phyloP scores from a whole-genome alignment of 1,284 basidiomycete species.

The Fomitopsis schrenkii region DNA sequence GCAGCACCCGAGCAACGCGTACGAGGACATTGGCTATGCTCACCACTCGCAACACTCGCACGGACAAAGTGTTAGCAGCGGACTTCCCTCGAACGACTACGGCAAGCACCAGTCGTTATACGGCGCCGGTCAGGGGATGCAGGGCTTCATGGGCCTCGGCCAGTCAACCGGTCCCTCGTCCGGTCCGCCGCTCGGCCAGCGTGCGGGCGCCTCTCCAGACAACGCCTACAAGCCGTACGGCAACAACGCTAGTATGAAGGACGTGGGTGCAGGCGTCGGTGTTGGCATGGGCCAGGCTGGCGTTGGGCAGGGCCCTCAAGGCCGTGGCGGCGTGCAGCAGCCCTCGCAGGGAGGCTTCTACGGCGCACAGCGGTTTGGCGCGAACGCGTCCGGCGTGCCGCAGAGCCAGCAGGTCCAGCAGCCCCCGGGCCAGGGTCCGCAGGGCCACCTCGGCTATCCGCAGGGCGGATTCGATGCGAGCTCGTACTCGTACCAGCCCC shows the following conservation, averaged over 20 bases:
- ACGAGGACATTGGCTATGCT: conserved; percentile 65
- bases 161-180: conserved; percentile 43
- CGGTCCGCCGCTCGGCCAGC: conserved; percentile 42
- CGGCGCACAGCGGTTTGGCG: conserved; percentile 55
- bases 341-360: conserved; percentile 55
- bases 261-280: conserved; percentile 47
- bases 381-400: conserved; percentile 40
- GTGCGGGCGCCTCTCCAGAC: conserved; percentile 58
- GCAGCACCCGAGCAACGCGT: conserved; percentile 48
- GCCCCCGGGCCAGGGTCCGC: conserved; percentile 47
- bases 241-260: conserved; percentile 47
- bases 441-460: conserved; percentile 60
- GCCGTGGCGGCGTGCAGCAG: conserved; percentile 43
- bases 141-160: conserved; percentile 66
- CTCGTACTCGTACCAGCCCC: conserved; percentile 66
- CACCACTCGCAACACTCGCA: conserved; percentile 50
- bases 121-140: conserved; percentile 53
- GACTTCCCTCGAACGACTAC: conserved; percentile 53
- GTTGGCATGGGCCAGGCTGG: conserved; percentile 34
- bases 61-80: conserved; percentile 45
- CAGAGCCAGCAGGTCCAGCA: conserved; percentile 41
- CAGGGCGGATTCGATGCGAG: conserved; percentile 56
- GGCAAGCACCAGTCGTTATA: conserved; percentile 58
- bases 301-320: conserved; percentile 43
- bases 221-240: conserved; percentile 71